A percentile compares a stretch with the other conserved stretches of the same genome.
Conservation (phyloP, 2,329 filamentous ascomycete species). For the Mycocentrospora acerina region DNA sequence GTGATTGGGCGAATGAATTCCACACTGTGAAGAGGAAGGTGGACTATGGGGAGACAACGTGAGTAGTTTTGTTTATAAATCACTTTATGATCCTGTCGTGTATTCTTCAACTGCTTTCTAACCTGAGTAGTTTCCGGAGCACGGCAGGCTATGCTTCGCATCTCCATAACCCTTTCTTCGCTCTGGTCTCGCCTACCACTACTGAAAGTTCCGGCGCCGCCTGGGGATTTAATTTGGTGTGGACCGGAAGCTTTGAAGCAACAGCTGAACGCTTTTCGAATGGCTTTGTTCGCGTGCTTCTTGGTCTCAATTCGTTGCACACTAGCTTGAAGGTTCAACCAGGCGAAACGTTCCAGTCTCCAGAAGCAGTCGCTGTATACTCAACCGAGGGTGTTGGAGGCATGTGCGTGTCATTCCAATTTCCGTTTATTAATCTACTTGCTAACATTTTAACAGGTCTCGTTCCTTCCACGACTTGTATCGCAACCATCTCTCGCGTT, state of each 20-base stretch:
- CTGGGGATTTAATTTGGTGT: slow-evolving; percentile 66
- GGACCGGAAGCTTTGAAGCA: slow-evolving; percentile 63
- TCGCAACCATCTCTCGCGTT: slow-evolving; percentile 61
- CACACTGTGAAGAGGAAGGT: slow-evolving; percentile 57
- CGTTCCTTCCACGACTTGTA: slow-evolving; percentile 63
- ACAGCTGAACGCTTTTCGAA: slow-evolving; percentile 65
- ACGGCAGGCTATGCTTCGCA: slow-evolving; percentile 64
- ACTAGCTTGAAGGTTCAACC: slow-evolving; percentile 59
- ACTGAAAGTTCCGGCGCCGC: slow-evolving; percentile 63
- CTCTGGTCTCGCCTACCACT: slow-evolving; percentile 57
- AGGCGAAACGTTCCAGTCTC: slow-evolving; percentile 60
- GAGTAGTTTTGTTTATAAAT: slow-evolving; percentile 2
- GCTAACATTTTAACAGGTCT: slow-evolving; percentile 36
- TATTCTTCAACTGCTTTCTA: neutral
- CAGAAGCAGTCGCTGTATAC: slow-evolving; percentile 64
- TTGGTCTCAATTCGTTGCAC: slow-evolving; percentile 63
- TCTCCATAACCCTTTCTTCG: slow-evolving; percentile 65
- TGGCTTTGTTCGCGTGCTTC: slow-evolving; percentile 60
- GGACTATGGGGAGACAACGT: slow-evolving; percentile 53
- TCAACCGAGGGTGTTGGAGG: slow-evolving; percentile 60
- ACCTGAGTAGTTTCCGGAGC: slow-evolving; percentile 58
- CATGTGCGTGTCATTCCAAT: slow-evolving; percentile 44
- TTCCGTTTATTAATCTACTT: too few relatives aligned
- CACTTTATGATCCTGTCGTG: too few relatives aligned
- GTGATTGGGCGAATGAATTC: slow-evolving; percentile 64